A percentile compares a stretch with the other conserved stretches of the same genome.
These are phyloP conservation scores for Spizellomyces sp. DNA, from an alignment of 192 early-diverging fungal genomes.

Conservation along the genomic window DNA sequence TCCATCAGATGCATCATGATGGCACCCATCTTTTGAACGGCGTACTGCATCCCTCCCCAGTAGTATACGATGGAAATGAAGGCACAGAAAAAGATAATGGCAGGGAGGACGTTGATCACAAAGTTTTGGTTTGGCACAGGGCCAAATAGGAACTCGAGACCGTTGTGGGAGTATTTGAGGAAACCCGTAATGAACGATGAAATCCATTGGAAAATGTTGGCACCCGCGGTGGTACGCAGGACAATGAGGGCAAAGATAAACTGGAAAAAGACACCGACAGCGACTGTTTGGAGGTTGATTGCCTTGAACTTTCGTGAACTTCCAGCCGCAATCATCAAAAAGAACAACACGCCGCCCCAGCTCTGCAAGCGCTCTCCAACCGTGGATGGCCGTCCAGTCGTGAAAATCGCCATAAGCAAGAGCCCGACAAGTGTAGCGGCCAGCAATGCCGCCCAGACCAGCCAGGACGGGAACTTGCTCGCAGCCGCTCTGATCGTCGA, in stretches of 20 bases:
- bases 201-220: slow-evolving; percentile 73
- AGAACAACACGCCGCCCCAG: slow-evolving; percentile 67
- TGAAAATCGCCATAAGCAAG: slow-evolving; percentile 58
- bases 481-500: slow-evolving; percentile 27
- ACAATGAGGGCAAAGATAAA: slow-evolving; percentile 81
- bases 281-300: slow-evolving; percentile 77
- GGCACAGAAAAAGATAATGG: slow-evolving; percentile 86
- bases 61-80: slow-evolving; percentile 85
- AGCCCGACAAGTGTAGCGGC: slow-evolving; percentile 53
- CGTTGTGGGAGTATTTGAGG: slow-evolving; percentile 67
- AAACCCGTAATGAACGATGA: slow-evolving; percentile 57
- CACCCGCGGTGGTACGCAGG: slow-evolving; percentile 69
- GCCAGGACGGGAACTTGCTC: slow-evolving; percentile 36
- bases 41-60: slow-evolving; percentile 80
- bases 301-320: slow-evolving; percentile 64
- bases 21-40: slow-evolving; percentile 66
- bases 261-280: slow-evolving; percentile 70
- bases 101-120: slow-evolving; percentile 75
- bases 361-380: slow-evolving; percentile 76
- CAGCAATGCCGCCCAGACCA: slow-evolving; percentile 43
- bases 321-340: slow-evolving; percentile 46
- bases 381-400: slow-evolving; percentile 48
- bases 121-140: slow-evolving; percentile 51
- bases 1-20: slow-evolving; percentile 69
- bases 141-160: slow-evolving; percentile 74